Conservation (phyloP, 345 rosid genomes). For the Gossypium rotundifolium region DNA sequence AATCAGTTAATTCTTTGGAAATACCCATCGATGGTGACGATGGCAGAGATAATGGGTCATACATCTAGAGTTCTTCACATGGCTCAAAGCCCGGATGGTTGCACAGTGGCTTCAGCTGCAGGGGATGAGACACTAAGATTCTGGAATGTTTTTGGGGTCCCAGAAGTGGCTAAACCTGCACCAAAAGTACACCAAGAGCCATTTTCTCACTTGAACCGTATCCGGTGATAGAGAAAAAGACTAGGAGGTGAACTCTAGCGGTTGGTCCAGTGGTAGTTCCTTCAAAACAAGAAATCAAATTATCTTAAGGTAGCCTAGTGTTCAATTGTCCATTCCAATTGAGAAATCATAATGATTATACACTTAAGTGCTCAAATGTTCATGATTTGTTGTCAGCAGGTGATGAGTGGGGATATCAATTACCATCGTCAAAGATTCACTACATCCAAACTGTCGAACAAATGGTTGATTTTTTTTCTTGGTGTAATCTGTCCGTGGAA, state of each 20-base stretch:
- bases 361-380: background rate
- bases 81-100: constrained; percentile 60
- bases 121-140: constrained; percentile 21
- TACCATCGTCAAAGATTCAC: background rate
- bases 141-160: background rate
- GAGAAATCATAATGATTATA: too few relatives aligned
- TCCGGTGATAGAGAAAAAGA: constrained; percentile 26
- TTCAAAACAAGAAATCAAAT: background rate
- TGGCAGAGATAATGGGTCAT: constrained; percentile 39
- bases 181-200: constrained; percentile 42
- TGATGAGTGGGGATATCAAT: background rate
- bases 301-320: background rate
- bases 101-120: constrained; percentile 64
- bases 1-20: constrained; percentile 46
- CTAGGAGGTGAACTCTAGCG: background rate
- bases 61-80: constrained; percentile 44
- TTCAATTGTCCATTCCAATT: too few relatives aligned
- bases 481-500: background rate
- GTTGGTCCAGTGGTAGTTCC: background rate
- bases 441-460: background rate
- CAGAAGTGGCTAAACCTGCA: constrained; percentile 43
- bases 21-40: constrained; percentile 47
- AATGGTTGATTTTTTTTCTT: background rate
- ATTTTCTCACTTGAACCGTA: constrained; percentile 37
- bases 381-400: background rate